A percentile compares a stretch with the other conserved stretches of the same genome.
Conservation (phyloP, 176 grass and related monocot species). For the Leersia perrieri region DNA sequence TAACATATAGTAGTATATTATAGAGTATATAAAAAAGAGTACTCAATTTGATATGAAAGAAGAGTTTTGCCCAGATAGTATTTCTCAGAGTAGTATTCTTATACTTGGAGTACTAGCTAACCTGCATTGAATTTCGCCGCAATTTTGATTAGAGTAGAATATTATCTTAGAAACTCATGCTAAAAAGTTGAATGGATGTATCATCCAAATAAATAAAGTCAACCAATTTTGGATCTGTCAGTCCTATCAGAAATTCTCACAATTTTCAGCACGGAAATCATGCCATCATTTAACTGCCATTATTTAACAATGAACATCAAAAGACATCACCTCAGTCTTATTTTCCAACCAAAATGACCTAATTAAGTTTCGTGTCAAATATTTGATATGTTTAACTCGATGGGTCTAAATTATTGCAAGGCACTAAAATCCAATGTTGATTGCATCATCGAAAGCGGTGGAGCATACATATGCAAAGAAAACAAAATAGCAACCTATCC, state of each 20-base stretch:
- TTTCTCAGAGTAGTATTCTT: background rate
- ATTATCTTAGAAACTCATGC: too few relatives aligned
- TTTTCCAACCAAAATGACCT: background rate
- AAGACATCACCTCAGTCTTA: background rate
- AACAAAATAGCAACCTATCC: background rate
- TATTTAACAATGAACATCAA: background rate
- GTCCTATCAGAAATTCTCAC: background rate
- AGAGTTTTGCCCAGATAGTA: background rate
- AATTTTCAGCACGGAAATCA: background rate
- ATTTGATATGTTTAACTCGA: background rate
- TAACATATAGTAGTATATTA: background rate
- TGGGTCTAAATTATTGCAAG: background rate
- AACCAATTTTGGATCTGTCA: background rate
- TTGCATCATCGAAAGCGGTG: conserved; percentile 7
- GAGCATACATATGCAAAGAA: background rate
- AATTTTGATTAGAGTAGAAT: background rate
- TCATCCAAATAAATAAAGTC: background rate
- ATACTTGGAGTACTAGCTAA: background rate
- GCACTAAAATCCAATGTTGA: background rate
- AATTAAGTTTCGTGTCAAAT: background rate
- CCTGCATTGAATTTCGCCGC: background rate
- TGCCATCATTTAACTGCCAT: background rate
- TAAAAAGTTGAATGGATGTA: background rate
- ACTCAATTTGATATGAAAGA: background rate
- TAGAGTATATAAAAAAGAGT: background rate